A percentile compares a stretch with the other conserved stretches of the same genome.
These are phyloP conservation scores for Starmerella bombicola DNA, from an alignment of 805 yeast genomes.

Conservation along the genomic window DNA sequence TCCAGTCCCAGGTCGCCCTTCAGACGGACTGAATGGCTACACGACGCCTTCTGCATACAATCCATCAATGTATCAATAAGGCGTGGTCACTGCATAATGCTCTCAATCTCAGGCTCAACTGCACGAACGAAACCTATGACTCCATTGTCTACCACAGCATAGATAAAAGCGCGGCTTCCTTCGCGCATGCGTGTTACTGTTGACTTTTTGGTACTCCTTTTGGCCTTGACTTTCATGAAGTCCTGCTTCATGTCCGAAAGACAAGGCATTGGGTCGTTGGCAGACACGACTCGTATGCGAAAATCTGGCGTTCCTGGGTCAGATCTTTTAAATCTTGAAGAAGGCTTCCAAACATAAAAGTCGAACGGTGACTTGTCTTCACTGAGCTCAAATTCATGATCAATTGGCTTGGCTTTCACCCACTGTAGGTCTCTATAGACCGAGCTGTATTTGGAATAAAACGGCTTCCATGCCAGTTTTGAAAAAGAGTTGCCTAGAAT, in stretches of 20 bases:
- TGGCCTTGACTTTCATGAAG: conserved; percentile 23
- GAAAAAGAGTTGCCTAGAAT: conserved; percentile 5
- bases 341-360: conserved; percentile 77
- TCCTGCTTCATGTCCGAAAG: conserved; percentile 28
- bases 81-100: background rate
- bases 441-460: conserved; percentile 13
- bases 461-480: conserved; percentile 20
- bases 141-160: conserved; percentile 70
- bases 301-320: conserved; percentile 61
- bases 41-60: conserved; percentile 20
- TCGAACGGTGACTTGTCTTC: conserved; percentile 23
- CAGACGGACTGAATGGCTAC: conserved; percentile 17
- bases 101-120: conserved; percentile 23
- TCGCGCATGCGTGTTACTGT: conserved; percentile 35
- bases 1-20: conserved; percentile 12
- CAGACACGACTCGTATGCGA: conserved; percentile 48
- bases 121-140: conserved; percentile 48
- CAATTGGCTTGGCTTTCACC: conserved; percentile 2
- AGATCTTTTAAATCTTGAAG: conserved; percentile 51
- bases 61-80: conserved; percentile 5
- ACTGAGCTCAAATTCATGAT: no score
- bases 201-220: conserved; percentile 24
- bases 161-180: conserved; percentile 42
- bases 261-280: conserved; percentile 29
- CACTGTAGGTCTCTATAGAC: conserved; percentile 18